Percentiles rank a stretch among this genome's conserved stretches.
Conservation (phyloP, 768 basidiomycete species). For the Lentinula edodes region DNA sequence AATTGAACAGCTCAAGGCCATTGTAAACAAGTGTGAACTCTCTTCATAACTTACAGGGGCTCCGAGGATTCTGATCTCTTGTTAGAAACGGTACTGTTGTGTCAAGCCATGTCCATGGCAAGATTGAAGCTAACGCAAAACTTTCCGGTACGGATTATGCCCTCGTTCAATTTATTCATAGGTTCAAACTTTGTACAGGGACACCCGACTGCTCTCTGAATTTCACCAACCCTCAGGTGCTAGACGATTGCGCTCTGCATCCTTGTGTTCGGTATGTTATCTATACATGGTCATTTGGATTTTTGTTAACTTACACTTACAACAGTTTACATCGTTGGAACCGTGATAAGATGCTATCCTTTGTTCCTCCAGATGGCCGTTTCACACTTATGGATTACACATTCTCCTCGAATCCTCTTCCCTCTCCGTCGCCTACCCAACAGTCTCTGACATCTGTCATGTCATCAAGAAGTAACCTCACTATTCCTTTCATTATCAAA, state of each 20-base stretch:
- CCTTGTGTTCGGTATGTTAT: conserved; percentile 77
- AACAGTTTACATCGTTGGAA: conserved; percentile 74
- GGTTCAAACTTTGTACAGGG: conserved; percentile 36
- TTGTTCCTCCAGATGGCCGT: conserved; percentile 89
- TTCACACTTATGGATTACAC: conserved; percentile 86
- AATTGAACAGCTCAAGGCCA: conserved; percentile 72
- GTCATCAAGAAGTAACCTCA: conserved; percentile 23
- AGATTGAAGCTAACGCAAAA: conserved; percentile 69
- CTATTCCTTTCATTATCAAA: conserved; percentile 48
- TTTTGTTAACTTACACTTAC: not conserved
- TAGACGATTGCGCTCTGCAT: conserved; percentile 84
- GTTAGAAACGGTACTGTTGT: conserved; percentile 64
- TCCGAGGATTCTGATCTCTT: not conserved
- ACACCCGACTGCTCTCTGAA: conserved; percentile 83
- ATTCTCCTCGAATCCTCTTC: conserved; percentile 40
- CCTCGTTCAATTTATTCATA: not conserved
- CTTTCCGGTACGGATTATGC: conserved; percentile 55
- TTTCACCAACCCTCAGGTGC: conserved; percentile 67
- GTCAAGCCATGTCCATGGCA: conserved; percentile 66
- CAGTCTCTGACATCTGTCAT: not conserved
- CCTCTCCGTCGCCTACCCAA: conserved; percentile 7
- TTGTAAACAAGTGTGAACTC: conserved; percentile 64
- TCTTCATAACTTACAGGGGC: not conserved
- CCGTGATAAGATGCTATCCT: conserved; percentile 73
- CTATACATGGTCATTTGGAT: not conserved